These are phyloP conservation scores for Vaccinium macrocarpon DNA, from an alignment of 148 eudicot genomes.

Conservation along the genomic window DNA sequence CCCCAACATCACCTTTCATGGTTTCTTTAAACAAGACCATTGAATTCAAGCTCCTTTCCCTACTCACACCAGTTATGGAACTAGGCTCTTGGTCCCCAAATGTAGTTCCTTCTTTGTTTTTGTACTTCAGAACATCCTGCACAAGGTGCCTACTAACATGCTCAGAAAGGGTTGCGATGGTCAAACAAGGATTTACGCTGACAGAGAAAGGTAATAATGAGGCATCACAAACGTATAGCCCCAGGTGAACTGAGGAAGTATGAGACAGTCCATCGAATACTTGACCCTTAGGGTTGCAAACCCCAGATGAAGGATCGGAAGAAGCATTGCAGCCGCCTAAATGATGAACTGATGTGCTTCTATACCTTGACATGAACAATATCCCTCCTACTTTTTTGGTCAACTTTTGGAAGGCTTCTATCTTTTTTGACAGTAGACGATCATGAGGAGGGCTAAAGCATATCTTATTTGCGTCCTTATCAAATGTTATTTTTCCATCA, in stretches of 20 bases:
- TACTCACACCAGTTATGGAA: neutral
- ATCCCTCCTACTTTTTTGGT: constrained; percentile 36
- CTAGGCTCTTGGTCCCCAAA: neutral
- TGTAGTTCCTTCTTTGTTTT: neutral
- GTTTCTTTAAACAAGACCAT: constrained; percentile 20
- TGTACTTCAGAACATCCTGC: constrained; percentile 21
- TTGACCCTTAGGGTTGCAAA: constrained; percentile 36
- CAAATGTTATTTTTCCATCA: constrained; percentile 30
- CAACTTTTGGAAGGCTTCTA: constrained; percentile 32
- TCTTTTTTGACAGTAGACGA: constrained; percentile 25
- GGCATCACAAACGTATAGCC: constrained; percentile 40
- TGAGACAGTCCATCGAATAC: constrained; percentile 23
- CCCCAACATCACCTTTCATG: constrained; percentile 35
- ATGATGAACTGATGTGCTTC: constrained; percentile 40
- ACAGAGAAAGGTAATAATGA: constrained; percentile 39
- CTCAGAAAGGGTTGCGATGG: constrained; percentile 33
- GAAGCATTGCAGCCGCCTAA: constrained; percentile 43
- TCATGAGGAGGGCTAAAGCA: constrained; percentile 30
- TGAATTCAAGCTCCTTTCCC: neutral
- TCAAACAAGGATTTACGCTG: constrained; percentile 34
- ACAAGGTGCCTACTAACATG: constrained; percentile 32
- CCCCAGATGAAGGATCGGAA: constrained; percentile 29
- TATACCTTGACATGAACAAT: constrained; percentile 29
- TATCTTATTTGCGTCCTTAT: constrained; percentile 19
- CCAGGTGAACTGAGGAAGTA: constrained; percentile 18